Base-by-base conservation (phyloP, 2,329 filamentous ascomycete species). In the Fusarium clavum region DNA sequence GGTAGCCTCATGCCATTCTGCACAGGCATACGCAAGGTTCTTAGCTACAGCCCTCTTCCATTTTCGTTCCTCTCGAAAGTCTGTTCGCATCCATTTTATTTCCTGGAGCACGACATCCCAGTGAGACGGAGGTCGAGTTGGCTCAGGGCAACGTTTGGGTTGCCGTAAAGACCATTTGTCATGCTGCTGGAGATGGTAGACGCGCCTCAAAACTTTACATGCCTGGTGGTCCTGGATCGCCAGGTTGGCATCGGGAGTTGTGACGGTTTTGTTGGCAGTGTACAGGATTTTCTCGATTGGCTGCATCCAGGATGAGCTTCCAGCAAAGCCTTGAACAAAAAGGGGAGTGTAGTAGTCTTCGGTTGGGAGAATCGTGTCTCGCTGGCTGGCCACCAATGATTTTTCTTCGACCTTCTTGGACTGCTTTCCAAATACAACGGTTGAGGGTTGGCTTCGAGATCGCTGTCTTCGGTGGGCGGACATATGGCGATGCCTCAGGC, bases 71-170 rank as follows among this genome's bases (percentile, higher is more conserved):
- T 98, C 93, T 54, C 92, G 88, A 76, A 98, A 98, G 80, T 99
- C 96, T 3, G 94, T 98, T 53, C 94, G 89, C 93, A 99, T 97
- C 95, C 95, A 98, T 79, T 94, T 97, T 88, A 95, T 93, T 82
- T 99, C 94, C 72, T 94, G 88, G 32, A 99, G 83, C 58, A 98
- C 79, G 55, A 95, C 87, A 80, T 99, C 96, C 88, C 91, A 93
- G 73, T 98, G 95, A 3, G 91, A 90, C 2, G 88, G 86, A 20
- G 91, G 91, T 40, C 94, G 88, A 6, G 88, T 85, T 7, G 95
- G 94, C 79, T 99, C 96, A 3, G 90, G 86, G 41, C 90, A 92
- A 60, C 94, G 91, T 77, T 97, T 93, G 45, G 94, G 90, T 76
- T 99, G 96, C 55, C 95, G 88, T 48, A 99, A 81, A 8, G 94